Percentiles rank a stretch among this genome's conserved stretches.
Conservation (phyloP, 495 filamentous ascomycete genomes). For the Daldinia caldariorum region DNA sequence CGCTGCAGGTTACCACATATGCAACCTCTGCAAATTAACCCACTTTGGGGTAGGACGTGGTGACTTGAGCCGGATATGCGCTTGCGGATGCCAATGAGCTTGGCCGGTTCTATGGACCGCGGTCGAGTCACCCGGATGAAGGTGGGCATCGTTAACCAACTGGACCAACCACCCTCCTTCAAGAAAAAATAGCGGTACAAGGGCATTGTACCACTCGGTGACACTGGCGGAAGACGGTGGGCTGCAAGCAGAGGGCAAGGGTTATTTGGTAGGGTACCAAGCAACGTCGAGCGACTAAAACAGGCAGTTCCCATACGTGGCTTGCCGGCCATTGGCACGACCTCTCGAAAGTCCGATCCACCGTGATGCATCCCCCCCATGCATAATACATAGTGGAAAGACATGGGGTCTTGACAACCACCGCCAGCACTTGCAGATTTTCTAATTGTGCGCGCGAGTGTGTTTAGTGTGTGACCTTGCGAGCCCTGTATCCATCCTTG, state of each 20-base stretch:
- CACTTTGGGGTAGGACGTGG: slow-evolving; percentile 43
- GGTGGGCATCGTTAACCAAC: slow-evolving; percentile 37
- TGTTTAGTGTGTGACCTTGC: slow-evolving; percentile 42
- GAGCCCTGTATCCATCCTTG: slow-evolving; percentile 47
- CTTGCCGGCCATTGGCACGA: slow-evolving; percentile 34
- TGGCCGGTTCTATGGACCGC: slow-evolving; percentile 53
- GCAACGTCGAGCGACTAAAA: slow-evolving; percentile 45
- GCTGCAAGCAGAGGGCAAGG: slow-evolving; percentile 47
- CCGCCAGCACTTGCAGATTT: slow-evolving; percentile 44
- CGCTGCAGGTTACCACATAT: slow-evolving; percentile 48
- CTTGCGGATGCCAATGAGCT: slow-evolving; percentile 58
- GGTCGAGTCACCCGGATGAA: slow-evolving; percentile 44
- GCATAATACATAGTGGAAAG: slow-evolving; percentile 11
- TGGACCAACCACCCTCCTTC: slow-evolving; percentile 47
- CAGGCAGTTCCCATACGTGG: slow-evolving; percentile 45
- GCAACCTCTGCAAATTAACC: slow-evolving; percentile 42
- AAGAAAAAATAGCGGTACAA: slow-evolving; percentile 40
- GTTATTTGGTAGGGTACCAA: slow-evolving; percentile 39
- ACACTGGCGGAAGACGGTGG: slow-evolving; percentile 48
- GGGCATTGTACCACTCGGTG: slow-evolving; percentile 49
- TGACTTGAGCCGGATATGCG: slow-evolving; percentile 49
- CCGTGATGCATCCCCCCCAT: slow-evolving; percentile 35
- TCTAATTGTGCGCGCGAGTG: slow-evolving; percentile 31
- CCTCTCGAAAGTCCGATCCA: slow-evolving; percentile 42
- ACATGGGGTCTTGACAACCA: slow-evolving; percentile 38